These are phyloP conservation scores for Monosporascus ibericus DNA, from an alignment of 2,329 filamentous ascomycete species.

Conservation along the genomic window DNA sequence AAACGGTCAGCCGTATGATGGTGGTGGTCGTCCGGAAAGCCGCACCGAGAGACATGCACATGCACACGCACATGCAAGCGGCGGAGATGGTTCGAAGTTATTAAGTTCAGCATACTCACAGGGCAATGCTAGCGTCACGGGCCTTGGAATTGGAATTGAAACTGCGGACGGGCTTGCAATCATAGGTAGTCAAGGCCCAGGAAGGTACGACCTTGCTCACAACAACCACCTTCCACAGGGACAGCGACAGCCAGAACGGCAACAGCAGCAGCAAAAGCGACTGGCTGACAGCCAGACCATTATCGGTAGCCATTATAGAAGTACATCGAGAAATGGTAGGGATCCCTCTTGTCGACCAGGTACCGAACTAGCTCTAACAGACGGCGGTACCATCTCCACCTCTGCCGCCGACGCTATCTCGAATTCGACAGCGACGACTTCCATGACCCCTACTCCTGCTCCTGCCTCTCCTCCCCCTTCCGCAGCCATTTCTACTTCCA, in stretches of 20 bases:
- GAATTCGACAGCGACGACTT: not conserved
- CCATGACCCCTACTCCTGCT: not conserved
- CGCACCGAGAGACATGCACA: not conserved
- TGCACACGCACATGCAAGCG: not conserved
- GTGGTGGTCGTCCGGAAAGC: not conserved
- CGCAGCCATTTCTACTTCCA: not conserved
- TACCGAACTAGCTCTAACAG: not conserved
- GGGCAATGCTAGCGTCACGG: not conserved
- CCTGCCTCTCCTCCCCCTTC: not conserved
- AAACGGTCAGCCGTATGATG: no score
- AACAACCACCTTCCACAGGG: not conserved
- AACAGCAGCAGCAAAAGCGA: constrained; percentile 1
- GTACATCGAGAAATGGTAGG: not conserved
- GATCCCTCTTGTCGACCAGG: not conserved
- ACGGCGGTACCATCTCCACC: not conserved
- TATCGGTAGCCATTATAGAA: not conserved
- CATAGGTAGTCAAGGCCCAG: not conserved
- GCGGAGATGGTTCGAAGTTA: not conserved
- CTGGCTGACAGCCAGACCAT: not conserved
- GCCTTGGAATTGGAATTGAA: not conserved
- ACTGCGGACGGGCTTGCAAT: not conserved
- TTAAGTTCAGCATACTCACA: not conserved
- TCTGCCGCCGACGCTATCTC: not conserved
- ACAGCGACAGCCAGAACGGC: constrained; percentile 2
- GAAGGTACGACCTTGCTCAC: constrained; percentile 4